Base-by-base conservation (phyloP, 345 rosid genomes). In the Luvunga scandens region DNA sequence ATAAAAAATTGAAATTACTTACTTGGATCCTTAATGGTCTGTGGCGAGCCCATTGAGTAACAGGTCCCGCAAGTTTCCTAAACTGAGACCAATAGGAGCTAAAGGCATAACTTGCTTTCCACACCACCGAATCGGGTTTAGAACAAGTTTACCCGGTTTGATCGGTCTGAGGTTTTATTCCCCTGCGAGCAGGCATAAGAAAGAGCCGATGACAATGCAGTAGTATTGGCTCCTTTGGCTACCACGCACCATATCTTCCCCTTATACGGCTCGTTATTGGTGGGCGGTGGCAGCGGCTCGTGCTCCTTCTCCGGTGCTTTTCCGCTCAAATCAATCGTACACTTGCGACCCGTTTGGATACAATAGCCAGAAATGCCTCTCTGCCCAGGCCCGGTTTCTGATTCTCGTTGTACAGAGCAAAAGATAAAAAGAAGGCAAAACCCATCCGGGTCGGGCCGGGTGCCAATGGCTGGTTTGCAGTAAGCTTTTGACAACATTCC, bases 161-260 rank as follows among this genome's bases (percentile, higher is more conserved):
- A 95, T 82, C 79, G 90, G 66, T 90, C 94, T 21, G 98, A 95
- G 2, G 94, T 93, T 33, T 79, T 88, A 60, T 93, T 95, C 88
- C 98, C 96, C 90, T 93, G 97, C 34, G 96, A 89, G 79, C 99
- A 95, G 0, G 96, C 99, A 77, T 88, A 95, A 48, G 92, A 76
- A 74, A 93, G 36, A 53, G 99, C 98, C 5, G 87, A 84, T 9
- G 63, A 88, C 71, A 93, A 65, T 59, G 82, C 91, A 8, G 83
- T 95, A 83, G 48, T 69, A 45, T 93, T 93, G 9, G 86, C 94
- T 76, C 78, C 89, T 79, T 85, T 81, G 27, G 86, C 91, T 80
- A 75, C 98, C 79, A 95, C 88, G 57, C 98, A 95, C 98, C 97
- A 95, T 33, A 93, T 81, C 88, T 86, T 87, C 75, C 97, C 98